These are phyloP conservation scores for Hibiscus tridactylites DNA, from an alignment of 345 rosid genomes.

Conservation along the genomic window DNA sequence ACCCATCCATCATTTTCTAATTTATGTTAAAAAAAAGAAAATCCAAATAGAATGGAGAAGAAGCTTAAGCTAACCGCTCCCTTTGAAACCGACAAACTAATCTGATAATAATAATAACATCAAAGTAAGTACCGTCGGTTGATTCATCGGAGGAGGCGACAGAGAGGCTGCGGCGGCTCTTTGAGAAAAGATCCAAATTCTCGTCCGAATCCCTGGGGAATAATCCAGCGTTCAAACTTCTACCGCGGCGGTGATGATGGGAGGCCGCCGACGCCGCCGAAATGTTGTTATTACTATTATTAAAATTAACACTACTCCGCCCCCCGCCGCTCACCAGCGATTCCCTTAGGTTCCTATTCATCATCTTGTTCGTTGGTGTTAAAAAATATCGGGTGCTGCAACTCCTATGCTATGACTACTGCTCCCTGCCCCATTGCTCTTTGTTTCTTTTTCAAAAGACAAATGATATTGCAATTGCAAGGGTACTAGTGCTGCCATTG, in stretches of 20 bases:
- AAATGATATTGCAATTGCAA: too few relatives aligned
- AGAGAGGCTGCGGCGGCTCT: conserved; percentile 70
- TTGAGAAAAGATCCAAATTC: conserved; percentile 82
- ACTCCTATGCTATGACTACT: background rate
- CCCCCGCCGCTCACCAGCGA: conserved; percentile 45
- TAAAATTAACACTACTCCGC: background rate
- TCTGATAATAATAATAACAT: background rate
- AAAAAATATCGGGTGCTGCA: background rate
- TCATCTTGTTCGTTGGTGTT: background rate
- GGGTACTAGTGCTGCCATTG: background rate
- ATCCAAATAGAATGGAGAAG: background rate
- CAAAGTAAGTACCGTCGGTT: conserved; percentile 34
- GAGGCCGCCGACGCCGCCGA: conserved; percentile 17
- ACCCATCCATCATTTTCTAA: background rate
- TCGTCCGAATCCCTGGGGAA: conserved; percentile 50
- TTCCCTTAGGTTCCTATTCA: conserved; percentile 54
- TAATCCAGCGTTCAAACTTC: conserved; percentile 25
- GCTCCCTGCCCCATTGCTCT: background rate
- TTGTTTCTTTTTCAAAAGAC: background rate
- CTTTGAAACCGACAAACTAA: conserved; percentile 19
- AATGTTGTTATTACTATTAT: conserved; percentile 2
- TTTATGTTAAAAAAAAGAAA: background rate
- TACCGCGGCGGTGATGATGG: conserved; percentile 55
- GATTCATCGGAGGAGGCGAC: conserved; percentile 67
- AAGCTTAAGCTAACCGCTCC: conserved; percentile 9